Conservation (phyloP, 305 asterid species). For the Fraxinus albicans region DNA sequence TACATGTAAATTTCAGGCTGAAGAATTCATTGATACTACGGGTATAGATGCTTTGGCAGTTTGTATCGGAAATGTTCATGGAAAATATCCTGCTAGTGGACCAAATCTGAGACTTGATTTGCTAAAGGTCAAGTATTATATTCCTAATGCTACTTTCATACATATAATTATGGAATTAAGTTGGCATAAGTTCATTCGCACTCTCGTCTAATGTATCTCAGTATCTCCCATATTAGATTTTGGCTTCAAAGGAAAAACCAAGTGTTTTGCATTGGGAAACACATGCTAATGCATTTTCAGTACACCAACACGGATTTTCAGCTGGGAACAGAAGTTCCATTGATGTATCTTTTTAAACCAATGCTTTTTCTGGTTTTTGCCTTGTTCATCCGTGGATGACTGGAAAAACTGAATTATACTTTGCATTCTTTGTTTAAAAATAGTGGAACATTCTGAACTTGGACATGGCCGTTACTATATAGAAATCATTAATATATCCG, state of each 20-base stretch:
- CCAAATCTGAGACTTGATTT: slow-evolving; percentile 88
- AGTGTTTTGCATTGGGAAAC: background rate
- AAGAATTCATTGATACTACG: slow-evolving; percentile 77
- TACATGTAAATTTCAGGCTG: slow-evolving; percentile 60
- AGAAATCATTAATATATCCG: too few relatives aligned
- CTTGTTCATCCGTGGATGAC: background rate
- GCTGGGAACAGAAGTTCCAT: background rate
- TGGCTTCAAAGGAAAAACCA: background rate
- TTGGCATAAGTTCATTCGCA: background rate
- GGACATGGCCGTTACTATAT: background rate
- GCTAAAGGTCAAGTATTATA: slow-evolving; percentile 60
- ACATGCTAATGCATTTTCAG: background rate
- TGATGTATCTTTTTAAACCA: background rate
- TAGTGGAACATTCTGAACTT: background rate
- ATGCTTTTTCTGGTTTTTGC: background rate
- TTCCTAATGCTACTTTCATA: slow-evolving; percentile 17
- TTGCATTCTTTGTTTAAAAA: background rate
- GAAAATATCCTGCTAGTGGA: slow-evolving; percentile 84
- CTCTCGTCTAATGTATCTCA: background rate
- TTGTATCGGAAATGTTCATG: slow-evolving; percentile 96
- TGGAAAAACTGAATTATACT: background rate
- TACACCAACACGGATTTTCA: background rate
- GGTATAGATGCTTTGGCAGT: slow-evolving; percentile 95
- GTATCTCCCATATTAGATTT: background rate
- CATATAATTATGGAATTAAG: background rate